A percentile compares a stretch with the other conserved stretches of the same genome.
These are phyloP conservation scores for Scutellaria galericulata DNA, from an alignment of 257 asterid genomes.

Conservation along the genomic window DNA sequence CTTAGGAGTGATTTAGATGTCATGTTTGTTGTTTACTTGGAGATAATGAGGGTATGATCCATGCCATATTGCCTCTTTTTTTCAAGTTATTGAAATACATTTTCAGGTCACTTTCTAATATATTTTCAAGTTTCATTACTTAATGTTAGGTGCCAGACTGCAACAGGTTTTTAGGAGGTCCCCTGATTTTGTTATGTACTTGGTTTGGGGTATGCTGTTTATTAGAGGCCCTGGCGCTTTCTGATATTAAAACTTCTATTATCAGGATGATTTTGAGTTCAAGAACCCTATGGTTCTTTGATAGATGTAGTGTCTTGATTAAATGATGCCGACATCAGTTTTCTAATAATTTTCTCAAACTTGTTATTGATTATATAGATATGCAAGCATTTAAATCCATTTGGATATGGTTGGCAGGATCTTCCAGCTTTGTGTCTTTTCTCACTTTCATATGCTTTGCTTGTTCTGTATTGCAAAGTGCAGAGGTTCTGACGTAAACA, in stretches of 20 bases:
- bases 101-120: neutral
- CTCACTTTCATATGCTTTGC: conserved; percentile 9
- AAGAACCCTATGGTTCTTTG: neutral
- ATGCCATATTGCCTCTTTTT: neutral
- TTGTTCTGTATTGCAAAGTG: neutral
- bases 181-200: conserved; percentile 14
- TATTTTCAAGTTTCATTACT: conserved; percentile 14
- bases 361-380: neutral
- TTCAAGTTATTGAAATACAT: conserved; percentile 12
- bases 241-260: neutral
- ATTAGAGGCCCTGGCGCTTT: neutral
- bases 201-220: conserved; percentile 17
- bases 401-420: neutral
- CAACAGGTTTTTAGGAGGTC: neutral
- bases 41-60: conserved; percentile 1
- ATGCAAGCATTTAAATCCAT: neutral
- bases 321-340: conserved; percentile 2
- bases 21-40: neutral
- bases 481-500: neutral
- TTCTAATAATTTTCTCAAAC: neutral
- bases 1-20: conserved; percentile 10
- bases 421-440: conserved; percentile 21
- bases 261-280: conserved; percentile 9
- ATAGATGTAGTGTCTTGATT: conserved; percentile 1
- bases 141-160: conserved; percentile 19